Conservation (phyloP, 2,329 filamentous ascomycete genomes). For the Sporothrix luriei region DNA sequence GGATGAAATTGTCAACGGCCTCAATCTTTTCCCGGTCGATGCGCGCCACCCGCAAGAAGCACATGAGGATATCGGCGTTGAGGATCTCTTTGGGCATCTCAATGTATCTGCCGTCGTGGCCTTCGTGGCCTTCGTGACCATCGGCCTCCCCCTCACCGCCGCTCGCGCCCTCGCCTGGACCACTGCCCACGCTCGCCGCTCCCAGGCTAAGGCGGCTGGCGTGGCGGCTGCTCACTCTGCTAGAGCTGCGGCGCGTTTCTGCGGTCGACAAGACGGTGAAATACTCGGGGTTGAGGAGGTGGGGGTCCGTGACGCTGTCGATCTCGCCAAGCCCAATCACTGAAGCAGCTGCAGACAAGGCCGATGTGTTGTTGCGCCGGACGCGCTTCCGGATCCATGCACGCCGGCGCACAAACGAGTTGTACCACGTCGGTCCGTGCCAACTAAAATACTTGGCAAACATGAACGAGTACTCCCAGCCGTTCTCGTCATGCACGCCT, state of each 20-base stretch:
- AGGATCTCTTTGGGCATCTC: constrained; percentile 50
- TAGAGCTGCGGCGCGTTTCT: constrained; percentile 48
- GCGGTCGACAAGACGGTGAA: constrained; percentile 71
- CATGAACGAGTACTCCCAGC: constrained; percentile 94
- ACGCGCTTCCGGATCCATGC: constrained; percentile 83
- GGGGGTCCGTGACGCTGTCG: constrained; percentile 53
- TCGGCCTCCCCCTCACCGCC: constrained; percentile 53
- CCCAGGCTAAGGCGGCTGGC: constrained; percentile 36
- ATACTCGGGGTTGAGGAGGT: constrained; percentile 75
- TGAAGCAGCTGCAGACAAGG: constrained; percentile 19
- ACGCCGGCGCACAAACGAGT: constrained; percentile 87
- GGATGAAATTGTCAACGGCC: constrained; percentile 76
- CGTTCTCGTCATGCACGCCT: constrained; percentile 70
- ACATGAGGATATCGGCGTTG: constrained; percentile 70
- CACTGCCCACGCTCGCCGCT: constrained; percentile 44
- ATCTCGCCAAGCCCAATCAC: constrained; percentile 42
- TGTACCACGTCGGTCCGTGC: constrained; percentile 92
- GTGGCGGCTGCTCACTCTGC: constrained; percentile 42
- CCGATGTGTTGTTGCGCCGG: constrained; percentile 48
- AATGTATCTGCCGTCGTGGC: constrained; percentile 60
- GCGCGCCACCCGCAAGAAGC: constrained; percentile 63
- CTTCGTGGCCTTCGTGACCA: constrained; percentile 58
- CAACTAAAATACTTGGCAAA: constrained; percentile 76
- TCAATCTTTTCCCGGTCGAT: constrained; percentile 93
- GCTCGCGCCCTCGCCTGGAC: not conserved